phyloP scores from a whole-genome alignment of 2,329 filamentous ascomycete genomes.

The Diaporthe vaccinii region DNA sequence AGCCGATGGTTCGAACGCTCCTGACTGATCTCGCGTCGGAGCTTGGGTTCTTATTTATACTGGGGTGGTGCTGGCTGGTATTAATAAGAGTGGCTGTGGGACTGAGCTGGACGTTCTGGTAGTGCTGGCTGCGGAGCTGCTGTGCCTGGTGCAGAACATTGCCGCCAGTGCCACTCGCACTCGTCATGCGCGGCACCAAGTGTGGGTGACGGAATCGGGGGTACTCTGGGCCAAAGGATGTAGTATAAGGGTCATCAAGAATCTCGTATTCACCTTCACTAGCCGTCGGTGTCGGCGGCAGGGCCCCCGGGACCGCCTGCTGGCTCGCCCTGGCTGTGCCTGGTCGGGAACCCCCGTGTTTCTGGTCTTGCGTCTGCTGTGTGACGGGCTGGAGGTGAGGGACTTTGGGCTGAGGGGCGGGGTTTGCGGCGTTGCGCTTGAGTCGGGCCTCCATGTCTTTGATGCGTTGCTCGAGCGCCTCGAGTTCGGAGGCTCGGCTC shows the following conservation, averaged over 20 bases:
- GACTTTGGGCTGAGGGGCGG: constrained; percentile 47
- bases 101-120: constrained; percentile 39
- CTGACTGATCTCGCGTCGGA: constrained; percentile 41
- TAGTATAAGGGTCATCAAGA: constrained; percentile 44
- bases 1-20: constrained; percentile 44
- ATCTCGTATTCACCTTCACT: constrained; percentile 73
- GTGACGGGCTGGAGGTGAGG: constrained; percentile 49
- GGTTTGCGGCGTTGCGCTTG: constrained; percentile 50
- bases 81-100: constrained; percentile 44
- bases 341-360: constrained; percentile 63
- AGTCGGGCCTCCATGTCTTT: constrained; percentile 88
- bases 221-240: constrained; percentile 42
- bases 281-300: constrained; percentile 72
- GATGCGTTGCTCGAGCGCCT: constrained; percentile 86
- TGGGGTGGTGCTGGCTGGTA: constrained; percentile 45
- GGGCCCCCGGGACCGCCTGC: constrained; percentile 67
- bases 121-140: constrained; percentile 41
- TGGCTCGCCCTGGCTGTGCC: constrained; percentile 65
- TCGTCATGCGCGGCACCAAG: constrained; percentile 41
- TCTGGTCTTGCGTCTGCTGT: constrained; percentile 44
- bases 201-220: constrained; percentile 41
- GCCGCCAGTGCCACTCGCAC: constrained; percentile 21
- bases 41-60: constrained; percentile 41
- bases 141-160: constrained; percentile 37
- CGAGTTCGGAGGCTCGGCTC: constrained; percentile 82